Conservation (phyloP, 805 yeast genomes). For the Starmera pachycereana region DNA sequence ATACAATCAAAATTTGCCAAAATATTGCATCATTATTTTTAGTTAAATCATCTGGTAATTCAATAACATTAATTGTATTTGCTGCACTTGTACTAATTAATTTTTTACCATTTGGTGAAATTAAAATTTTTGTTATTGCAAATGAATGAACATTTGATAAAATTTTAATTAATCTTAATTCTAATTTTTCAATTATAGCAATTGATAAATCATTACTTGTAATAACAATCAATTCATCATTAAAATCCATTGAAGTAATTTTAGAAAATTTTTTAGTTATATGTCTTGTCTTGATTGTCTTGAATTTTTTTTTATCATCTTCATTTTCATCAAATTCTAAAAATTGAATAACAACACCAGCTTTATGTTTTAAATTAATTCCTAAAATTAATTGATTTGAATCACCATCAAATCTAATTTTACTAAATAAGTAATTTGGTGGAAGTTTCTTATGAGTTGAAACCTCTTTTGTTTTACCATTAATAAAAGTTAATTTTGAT, state of each 20-base stretch:
- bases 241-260: slow-evolving; percentile 41
- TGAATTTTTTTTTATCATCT: slow-evolving; percentile 5
- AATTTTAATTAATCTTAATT: slow-evolving; percentile 39
- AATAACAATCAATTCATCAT: slow-evolving; percentile 28
- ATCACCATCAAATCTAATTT: slow-evolving; percentile 30
- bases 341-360: slow-evolving; percentile 26
- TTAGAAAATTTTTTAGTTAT: slow-evolving; percentile 42
- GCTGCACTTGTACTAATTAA: slow-evolving; percentile 74
- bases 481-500: slow-evolving; percentile 25
- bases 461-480: slow-evolving; percentile 6
- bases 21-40: slow-evolving; percentile 5
- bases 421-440: slow-evolving; percentile 23
- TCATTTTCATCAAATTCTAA: slow-evolving; percentile 17
- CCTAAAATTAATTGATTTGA: slow-evolving; percentile 28
- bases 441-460: slow-evolving; percentile 11
- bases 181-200: slow-evolving; percentile 39
- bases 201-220: slow-evolving; percentile 54
- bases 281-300: slow-evolving; percentile 28
- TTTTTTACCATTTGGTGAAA: slow-evolving; percentile 56
- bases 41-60: slow-evolving; percentile 39
- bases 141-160: slow-evolving; percentile 63
- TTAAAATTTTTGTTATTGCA: slow-evolving; percentile 64
- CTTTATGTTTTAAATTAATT: slow-evolving; percentile 29
- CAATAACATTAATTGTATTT: slow-evolving; percentile 53
- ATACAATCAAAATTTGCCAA: slow-evolving; percentile 3